Base-by-base conservation (phyloP, 805 yeast species). In the Pichia sporocuriosa region DNA sequence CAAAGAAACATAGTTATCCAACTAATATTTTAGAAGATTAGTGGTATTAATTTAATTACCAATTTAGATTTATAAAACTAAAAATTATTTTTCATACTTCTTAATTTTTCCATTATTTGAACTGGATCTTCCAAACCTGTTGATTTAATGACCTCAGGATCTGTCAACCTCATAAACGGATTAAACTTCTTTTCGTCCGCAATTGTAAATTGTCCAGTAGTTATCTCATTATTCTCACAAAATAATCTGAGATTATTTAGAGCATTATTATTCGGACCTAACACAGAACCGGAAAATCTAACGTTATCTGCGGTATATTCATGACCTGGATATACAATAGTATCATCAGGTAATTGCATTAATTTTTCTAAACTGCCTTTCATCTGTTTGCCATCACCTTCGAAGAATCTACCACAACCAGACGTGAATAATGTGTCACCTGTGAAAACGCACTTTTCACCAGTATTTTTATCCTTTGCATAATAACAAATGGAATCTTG, bases 331-430 rank as follows among this genome's bases (percentile, higher is more conserved):
- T 77, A 90, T 2, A 89, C 88, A 29, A 62, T 59, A 0, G 97
- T 87, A 9, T 77, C 81, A 17, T 65, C 62, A 0, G 95, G 89
- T 39, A 90, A 68, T 22, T 55, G 52, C 3, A 72, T 82, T 45
- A 93, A 67, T 16, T 66, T 59, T 52, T 77, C 79, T 53, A 93
- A 69, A 0, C 95, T 74, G 1, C 51, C 48, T 51, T 81, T 74
- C 99, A 93, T 93, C 57, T 93, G 82, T 30, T 62, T 63, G 0
- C 89, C 88, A 11, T 72, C 68, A 3, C 98, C 98, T 64, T 93
- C 99, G 58, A 93, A 93, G 63, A 93, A 93, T 40, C 97, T 71
- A 10, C 99, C 99, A 59, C 97, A 89, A 2, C 99, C 99, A 32
- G 90, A 85, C 34, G 76, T 84, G 65, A 93, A 93, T 32, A 93